phyloP scores from a whole-genome alignment of 768 basidiomycete species.

The Psilocybe sp. region DNA sequence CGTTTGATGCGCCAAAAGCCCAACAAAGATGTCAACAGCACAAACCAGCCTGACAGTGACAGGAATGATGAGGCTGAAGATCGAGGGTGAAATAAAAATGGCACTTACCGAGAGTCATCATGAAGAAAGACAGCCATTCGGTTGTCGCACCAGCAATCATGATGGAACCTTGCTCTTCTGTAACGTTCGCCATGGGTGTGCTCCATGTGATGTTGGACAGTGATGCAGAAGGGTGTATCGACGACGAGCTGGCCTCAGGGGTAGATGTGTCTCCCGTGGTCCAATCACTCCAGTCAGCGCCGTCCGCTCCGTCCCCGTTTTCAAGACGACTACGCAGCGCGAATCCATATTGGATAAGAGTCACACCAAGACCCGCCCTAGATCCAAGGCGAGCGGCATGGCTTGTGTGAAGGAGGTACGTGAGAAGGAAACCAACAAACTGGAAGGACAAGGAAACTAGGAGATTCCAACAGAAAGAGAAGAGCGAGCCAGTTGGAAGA shows the following conservation, averaged over 20 bases:
- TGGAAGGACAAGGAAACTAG: constrained; percentile 96
- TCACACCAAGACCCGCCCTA: constrained; percentile 92
- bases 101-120: constrained; percentile 80
- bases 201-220: constrained; percentile 24
- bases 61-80: not conserved
- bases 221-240: constrained; percentile 11
- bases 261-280: constrained; percentile 28
- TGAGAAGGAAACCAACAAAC: constrained; percentile 90
- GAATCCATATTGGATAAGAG: constrained; percentile 94
- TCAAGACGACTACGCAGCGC: constrained; percentile 61
- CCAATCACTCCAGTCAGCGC: constrained; percentile 27
- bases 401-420: constrained; percentile 90
- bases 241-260: constrained; percentile 18
- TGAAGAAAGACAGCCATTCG: constrained; percentile 93
- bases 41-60: constrained; percentile 27
- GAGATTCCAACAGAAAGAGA: constrained; percentile 89
- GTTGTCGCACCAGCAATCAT: constrained; percentile 67
- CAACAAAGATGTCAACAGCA: constrained; percentile 83
- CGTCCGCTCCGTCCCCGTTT: constrained; percentile 27
- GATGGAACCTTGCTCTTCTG: constrained; percentile 36
- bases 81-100: not conserved
- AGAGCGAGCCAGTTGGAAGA: constrained; percentile 77
- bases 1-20: constrained; percentile 89
- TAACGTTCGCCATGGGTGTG: constrained; percentile 19
- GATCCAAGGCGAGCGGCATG: constrained; percentile 93